Evolutionary conservation across 306 rosid genomes (phyloP), one percentile per base, ranked within the genome.

Genomic region (Dicorynia guianensis): DNA sequence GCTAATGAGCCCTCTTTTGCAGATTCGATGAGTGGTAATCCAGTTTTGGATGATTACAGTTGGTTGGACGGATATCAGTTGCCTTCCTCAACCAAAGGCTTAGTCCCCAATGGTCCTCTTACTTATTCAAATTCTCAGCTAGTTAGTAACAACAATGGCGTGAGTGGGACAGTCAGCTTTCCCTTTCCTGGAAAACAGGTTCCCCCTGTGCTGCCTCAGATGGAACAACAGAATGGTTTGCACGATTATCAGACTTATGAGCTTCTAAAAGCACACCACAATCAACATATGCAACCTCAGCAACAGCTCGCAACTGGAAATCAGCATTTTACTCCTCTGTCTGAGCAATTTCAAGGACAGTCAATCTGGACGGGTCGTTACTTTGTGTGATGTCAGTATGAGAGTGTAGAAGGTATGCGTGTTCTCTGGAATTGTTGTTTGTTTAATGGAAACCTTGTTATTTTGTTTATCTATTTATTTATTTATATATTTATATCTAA

Each of bases 31-130:
- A 83, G 69, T 76, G 96, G 76, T 66, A 95, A 81, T 90, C 92
- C 77, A 43, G 34, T 85, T 48, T 52, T 89, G 89, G 99, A 95
- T 67, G 97, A 95, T 81, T 95, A 95, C 84, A 85, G 97, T 82
- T 95, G 99, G 99, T 84, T 95, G 89, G 98, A 95, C 89, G 99
- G 99, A 80, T 90, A 95, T 90, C 97, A 95, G 69, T 62, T 86
- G 70, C 92, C 95, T 55, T 75, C 91, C 48, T 82, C 93, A 67
- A 74, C 82, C 13, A 86, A 77, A 62, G 88, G 82, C 75, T 49
- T 84, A 61, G 85, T 75, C 42, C 52, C 79, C 48, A 75, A 63
- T 83, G 83, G 79, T 80, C 79, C 87, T 48, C 48, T 80, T 39
- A 70, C 76, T 57, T 82, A 72, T 42, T 72, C 85, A 67, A 87